Percentiles rank a stretch among this genome's conserved stretches.
phyloP scores from a whole-genome alignment of 2,329 filamentous ascomycete species.

The Fusarium secorum region DNA sequence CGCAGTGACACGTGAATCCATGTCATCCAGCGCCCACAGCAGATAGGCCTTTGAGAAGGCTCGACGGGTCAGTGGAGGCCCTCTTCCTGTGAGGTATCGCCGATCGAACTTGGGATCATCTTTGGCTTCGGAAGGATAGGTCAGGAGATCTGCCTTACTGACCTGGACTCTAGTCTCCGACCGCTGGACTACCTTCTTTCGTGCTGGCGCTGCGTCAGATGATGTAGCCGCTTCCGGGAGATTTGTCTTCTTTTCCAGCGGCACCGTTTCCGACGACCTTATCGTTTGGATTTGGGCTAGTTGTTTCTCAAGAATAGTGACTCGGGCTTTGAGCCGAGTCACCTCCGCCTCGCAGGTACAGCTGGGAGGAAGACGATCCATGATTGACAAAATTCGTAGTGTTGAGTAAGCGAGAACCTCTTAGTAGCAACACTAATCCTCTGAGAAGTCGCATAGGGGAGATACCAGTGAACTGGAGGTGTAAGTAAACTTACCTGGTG shows the following conservation, averaged over 20 bases:
- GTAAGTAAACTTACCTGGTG: no score
- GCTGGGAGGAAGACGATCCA: background rate
- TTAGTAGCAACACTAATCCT: background rate
- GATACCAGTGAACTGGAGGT: rapidly evolving
- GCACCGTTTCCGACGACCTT: rapidly evolving
- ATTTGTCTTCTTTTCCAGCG: background rate
- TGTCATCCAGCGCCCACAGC: background rate
- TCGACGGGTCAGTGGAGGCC: rapidly evolving
- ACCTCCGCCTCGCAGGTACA: rapidly evolving
- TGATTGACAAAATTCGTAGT: rapidly evolving
- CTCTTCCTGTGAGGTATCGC: background rate
- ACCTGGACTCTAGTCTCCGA: background rate
- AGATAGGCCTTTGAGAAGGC: background rate
- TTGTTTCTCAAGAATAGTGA: background rate
- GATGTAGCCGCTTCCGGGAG: background rate
- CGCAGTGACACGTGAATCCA: background rate
- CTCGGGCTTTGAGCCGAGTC: background rate
- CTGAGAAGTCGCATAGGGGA: background rate
- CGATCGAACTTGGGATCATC: background rate
- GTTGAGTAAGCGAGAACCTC: background rate
- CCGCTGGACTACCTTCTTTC: background rate
- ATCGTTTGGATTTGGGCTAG: rapidly evolving
- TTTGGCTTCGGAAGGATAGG: background rate
- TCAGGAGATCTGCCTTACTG: background rate
- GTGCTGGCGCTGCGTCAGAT: background rate